phyloP scores from a whole-genome alignment of 2,329 filamentous ascomycete genomes.

The Paraphoma chrysanthemicola region DNA sequence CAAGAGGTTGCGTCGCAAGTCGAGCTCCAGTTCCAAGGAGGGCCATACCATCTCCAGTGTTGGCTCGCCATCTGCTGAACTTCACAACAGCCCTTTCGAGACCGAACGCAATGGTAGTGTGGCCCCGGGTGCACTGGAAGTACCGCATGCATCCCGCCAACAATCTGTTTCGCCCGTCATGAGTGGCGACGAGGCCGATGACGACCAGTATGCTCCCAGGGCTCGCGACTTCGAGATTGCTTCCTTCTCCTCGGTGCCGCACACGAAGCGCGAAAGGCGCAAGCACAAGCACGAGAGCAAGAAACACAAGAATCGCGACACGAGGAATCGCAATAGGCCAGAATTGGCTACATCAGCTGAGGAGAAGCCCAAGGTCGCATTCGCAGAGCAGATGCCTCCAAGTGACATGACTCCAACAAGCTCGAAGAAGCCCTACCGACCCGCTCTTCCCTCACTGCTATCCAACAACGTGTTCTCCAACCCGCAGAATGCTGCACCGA shows the following conservation, averaged over 20 bases:
- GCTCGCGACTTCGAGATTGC: slow-evolving; percentile 58
- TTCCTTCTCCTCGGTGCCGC: slow-evolving; percentile 40
- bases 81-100: slow-evolving; percentile 49
- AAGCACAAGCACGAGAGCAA: slow-evolving; percentile 56
- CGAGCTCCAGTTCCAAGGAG: slow-evolving; percentile 73
- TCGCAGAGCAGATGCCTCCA: slow-evolving; percentile 45
- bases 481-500: slow-evolving; percentile 44
- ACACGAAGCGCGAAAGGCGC: slow-evolving; percentile 49
- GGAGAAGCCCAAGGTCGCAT: slow-evolving; percentile 44
- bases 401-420: slow-evolving; percentile 50
- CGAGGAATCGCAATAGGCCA: slow-evolving; percentile 48
- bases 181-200: slow-evolving; percentile 63
- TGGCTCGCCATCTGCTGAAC: slow-evolving; percentile 54
- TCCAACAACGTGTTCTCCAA: slow-evolving; percentile 73
- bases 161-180: slow-evolving; percentile 52
- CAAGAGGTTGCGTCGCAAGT: slow-evolving; percentile 76
- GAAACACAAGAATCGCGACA: slow-evolving; percentile 48
- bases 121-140: slow-evolving; percentile 22
- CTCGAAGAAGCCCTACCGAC: slow-evolving; percentile 63
- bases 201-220: slow-evolving; percentile 50
- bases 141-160: slow-evolving; percentile 37
- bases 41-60: slow-evolving; percentile 55
- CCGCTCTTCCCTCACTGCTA: slow-evolving; percentile 69
- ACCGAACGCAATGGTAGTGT: slow-evolving; percentile 30
- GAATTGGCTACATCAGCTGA: slow-evolving; percentile 23